phyloP scores from a whole-genome alignment of 345 rosid species.

The Mercurialis annua region DNA sequence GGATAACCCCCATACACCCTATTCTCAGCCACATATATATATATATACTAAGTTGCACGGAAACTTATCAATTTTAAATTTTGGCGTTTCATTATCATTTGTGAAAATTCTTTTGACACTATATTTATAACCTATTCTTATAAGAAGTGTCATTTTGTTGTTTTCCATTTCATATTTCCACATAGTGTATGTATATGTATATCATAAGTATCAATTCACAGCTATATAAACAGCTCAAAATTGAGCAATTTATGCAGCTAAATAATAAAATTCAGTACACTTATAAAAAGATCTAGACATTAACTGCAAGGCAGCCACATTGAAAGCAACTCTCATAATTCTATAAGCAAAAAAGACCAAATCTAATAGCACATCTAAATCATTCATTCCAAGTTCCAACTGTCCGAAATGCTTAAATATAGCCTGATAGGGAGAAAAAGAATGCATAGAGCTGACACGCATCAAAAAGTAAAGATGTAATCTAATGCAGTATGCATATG shows the following conservation, averaged over 20 bases:
- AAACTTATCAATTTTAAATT: too few relatives aligned
- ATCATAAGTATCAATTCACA: background rate
- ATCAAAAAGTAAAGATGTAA: conserved; percentile 5
- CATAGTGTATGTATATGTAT: background rate
- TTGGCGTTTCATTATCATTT: too few relatives aligned
- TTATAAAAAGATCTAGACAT: too few relatives aligned
- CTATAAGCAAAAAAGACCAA: background rate
- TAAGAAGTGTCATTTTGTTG: too few relatives aligned
- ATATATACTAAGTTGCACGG: too few relatives aligned
- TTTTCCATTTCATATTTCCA: background rate
- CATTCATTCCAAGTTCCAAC: background rate
- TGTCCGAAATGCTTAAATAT: background rate
- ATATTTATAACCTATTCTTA: too few relatives aligned
- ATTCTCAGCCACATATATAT: too few relatives aligned
- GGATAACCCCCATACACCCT: background rate
- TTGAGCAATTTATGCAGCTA: background rate
- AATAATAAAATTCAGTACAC: background rate
- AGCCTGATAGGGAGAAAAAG: background rate
- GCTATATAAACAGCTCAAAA: background rate
- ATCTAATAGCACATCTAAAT: background rate
- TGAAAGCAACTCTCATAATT: background rate
- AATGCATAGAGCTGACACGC: background rate
- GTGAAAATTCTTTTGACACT: too few relatives aligned
- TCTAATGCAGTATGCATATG: background rate
- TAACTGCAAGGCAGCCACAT: background rate